These are phyloP conservation scores for Colletotrichum siamense DNA, from an alignment of 2,329 filamentous ascomycete genomes.

Conservation along the genomic window DNA sequence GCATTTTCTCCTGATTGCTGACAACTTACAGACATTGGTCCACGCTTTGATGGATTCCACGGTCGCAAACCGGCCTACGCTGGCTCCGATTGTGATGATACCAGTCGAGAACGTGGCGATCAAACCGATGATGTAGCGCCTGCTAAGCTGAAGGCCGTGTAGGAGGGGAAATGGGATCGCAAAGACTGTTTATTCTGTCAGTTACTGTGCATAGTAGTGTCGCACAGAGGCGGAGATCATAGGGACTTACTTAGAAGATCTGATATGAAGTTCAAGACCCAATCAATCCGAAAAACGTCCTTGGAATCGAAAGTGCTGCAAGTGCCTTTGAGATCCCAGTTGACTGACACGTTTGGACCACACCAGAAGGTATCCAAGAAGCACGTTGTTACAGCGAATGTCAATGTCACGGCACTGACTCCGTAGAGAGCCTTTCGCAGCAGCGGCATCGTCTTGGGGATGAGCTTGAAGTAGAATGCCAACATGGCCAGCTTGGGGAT, in stretches of 20 bases:
- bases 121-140: constrained; percentile 26
- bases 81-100: constrained; percentile 26
- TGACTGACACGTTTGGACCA: constrained; percentile 29
- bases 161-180: constrained; percentile 26
- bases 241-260: constrained; percentile 25
- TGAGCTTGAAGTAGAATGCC: constrained; percentile 32
- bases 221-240: not conserved
- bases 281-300: constrained; percentile 31
- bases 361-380: constrained; percentile 36
- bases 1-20: not conserved
- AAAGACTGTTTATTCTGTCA: constrained; percentile 18
- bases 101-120: constrained; percentile 24
- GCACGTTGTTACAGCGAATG: constrained; percentile 28
- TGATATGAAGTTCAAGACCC: constrained; percentile 30
- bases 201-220: accelerated
- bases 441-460: constrained; percentile 28
- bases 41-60: constrained; percentile 23
- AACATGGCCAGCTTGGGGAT: constrained; percentile 32
- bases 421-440: constrained; percentile 28
- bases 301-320: constrained; percentile 32
- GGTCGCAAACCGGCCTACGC: constrained; percentile 26
- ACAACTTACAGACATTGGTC: constrained; percentile 26
- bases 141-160: constrained; percentile 21
- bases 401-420: constrained; percentile 24
- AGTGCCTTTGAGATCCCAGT: constrained; percentile 28